A percentile compares a stretch with the other conserved stretches of the same genome.
Conservation (phyloP, 1,284 basidiomycete species). For the Austroboletus rostrupii region DNA sequence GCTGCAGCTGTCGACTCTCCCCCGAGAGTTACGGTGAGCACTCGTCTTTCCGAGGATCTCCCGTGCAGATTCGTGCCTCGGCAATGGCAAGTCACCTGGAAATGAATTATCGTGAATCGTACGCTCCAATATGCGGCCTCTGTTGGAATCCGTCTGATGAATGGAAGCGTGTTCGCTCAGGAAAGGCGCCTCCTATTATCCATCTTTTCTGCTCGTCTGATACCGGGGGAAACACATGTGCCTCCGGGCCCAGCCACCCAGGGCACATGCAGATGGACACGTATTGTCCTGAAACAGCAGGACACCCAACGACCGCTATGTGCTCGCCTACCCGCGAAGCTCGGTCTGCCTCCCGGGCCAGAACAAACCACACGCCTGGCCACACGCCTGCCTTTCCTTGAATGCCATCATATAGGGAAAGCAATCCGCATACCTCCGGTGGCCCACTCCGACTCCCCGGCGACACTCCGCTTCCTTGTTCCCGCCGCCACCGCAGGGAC, state of each 20-base stretch:
- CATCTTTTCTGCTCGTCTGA: neutral
- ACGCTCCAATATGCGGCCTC: neutral
- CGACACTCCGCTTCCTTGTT: conserved; percentile 15
- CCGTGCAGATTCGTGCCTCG: conserved; percentile 3
- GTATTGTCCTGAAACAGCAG: too few relatives aligned
- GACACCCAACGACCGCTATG: too few relatives aligned
- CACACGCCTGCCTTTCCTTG: neutral
- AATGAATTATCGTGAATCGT: conserved; percentile 21
- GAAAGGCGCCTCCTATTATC: conserved; percentile 7
- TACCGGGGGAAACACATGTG: neutral
- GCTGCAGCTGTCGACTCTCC: neutral
- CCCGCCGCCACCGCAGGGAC: conserved; percentile 28
- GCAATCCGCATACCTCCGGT: conserved; percentile 8
- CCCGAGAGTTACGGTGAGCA: neutral
- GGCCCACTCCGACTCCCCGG: conserved; percentile 1
- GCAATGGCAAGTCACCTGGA: conserved; percentile 1
- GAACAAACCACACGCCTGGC: neutral
- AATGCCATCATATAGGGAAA: neutral
- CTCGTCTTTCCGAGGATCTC: conserved; percentile 18
- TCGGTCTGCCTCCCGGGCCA: neutral
- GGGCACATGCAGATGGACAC: too few relatives aligned
- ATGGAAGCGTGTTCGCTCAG: conserved; percentile 2
- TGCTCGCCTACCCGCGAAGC: neutral
- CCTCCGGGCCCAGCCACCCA: neutral
- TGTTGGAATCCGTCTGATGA: neutral